Percentiles rank a stretch among this genome's conserved stretches.
Conservation (phyloP, 1,284 basidiomycete genomes). For the Boletus mariae region DNA sequence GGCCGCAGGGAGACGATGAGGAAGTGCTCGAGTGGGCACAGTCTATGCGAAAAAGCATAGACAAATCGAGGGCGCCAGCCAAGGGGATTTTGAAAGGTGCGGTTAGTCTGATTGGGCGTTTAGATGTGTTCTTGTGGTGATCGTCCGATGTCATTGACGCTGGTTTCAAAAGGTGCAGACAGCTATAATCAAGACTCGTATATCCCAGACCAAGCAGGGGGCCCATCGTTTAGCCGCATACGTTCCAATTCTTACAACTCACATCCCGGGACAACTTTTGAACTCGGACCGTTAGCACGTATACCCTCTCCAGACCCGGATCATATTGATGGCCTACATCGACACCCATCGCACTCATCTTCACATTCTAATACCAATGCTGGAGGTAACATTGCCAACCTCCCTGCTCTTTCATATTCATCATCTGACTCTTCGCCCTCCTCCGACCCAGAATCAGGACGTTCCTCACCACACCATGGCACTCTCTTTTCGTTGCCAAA, state of each 20-base stretch:
- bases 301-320: constrained; percentile 80
- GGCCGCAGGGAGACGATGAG: constrained; percentile 48
- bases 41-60: constrained; percentile 64
- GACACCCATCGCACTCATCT: constrained; percentile 53
- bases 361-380: constrained; percentile 36
- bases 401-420: constrained; percentile 21
- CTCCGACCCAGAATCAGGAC: constrained; percentile 28
- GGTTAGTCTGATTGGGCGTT: constrained; percentile 8
- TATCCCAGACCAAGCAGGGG: constrained; percentile 38
- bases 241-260: constrained; percentile 82
- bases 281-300: constrained; percentile 71
- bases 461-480: constrained; percentile 30
- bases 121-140: neutral
- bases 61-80: constrained; percentile 60
- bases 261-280: constrained; percentile 45
- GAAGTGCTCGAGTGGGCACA: constrained; percentile 69
- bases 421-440: constrained; percentile 24
- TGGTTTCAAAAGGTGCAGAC: constrained; percentile 48
- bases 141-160: neutral
- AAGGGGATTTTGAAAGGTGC: constrained; percentile 89
- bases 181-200: constrained; percentile 60
- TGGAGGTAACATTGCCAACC: constrained; percentile 27
- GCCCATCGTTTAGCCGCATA: constrained; percentile 46
- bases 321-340: constrained; percentile 80
- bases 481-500: constrained; percentile 73